Evolutionary conservation across 148 eudicot genomes (phyloP).

Genomic region (Drosera capensis): DNA sequence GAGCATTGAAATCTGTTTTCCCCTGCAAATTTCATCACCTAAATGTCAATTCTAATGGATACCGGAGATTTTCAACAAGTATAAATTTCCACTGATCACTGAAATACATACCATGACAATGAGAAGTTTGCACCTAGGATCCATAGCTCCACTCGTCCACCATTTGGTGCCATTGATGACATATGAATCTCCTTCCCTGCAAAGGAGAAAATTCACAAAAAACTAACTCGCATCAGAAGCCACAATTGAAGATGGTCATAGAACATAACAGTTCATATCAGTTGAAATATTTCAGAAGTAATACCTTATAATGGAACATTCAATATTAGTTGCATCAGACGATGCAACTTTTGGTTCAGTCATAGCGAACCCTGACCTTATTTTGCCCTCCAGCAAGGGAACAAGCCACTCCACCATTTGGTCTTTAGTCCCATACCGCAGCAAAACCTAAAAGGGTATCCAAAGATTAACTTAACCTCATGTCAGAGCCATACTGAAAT

Average conservation of each 20-base stretch:
- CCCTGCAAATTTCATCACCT: slow-evolving; percentile 56
- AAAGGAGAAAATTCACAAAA: slow-evolving; percentile 2
- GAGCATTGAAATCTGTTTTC: slow-evolving; percentile 73
- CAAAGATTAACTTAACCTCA: too few relatives aligned
- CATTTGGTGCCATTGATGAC: slow-evolving; percentile 84
- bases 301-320: slow-evolving; percentile 84
- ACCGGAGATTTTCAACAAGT: not conserved
- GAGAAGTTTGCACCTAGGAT: slow-evolving; percentile 91
- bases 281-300: too few relatives aligned
- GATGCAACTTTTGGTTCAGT: slow-evolving; percentile 99
- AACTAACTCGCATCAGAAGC: not conserved
- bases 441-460: slow-evolving; percentile 50
- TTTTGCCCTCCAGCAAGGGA: slow-evolving; percentile 81
- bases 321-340: slow-evolving; percentile 95
- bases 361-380: slow-evolving; percentile 97
- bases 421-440: slow-evolving; percentile 83
- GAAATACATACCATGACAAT: slow-evolving; percentile 67
- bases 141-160: slow-evolving; percentile 99
- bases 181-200: slow-evolving; percentile 74
- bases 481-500: too few relatives aligned
- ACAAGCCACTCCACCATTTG: slow-evolving; percentile 81
- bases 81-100: not conserved
- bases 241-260: not conserved
- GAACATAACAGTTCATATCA: too few relatives aligned
- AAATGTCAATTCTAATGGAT: not conserved